Base-by-base conservation (phyloP, 768 basidiomycete species). In the Termitomyces sp. region DNA sequence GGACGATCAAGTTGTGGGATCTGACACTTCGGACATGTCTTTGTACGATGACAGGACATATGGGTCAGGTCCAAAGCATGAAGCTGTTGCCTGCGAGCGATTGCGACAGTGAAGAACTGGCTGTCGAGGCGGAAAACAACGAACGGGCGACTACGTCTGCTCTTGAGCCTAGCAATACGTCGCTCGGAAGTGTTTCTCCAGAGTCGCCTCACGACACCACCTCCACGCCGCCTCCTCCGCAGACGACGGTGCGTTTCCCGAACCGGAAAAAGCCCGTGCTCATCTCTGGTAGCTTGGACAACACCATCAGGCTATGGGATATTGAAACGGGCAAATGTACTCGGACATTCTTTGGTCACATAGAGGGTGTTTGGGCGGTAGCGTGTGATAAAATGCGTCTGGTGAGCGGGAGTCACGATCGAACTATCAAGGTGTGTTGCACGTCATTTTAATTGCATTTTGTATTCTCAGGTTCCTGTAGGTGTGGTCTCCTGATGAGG, bases 351-450 rank as follows among this genome's bases (percentile, higher is more conserved):
- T 99, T 99, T 69, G 97, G 95, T 1, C 95, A 98, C 70, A 94
- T 98, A 64, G 97, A 99, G 68, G 97, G 97, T 54, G 94, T 99
- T 18, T 99, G 97, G 97, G 87, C 86, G 3, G 90, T 98, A 31
- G 94, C 93, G 24, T 86, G 88, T 62, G 94, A 99, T 71, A 90
- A 93, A 67, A 78, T 98, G 65, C 79, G 96, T 53, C 76, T 99
- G 49, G 94, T 94, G 26, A 94, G 91, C 53, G 95, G 86, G 7
- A 95, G 93, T 66, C 96, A 98, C 68, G 94, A 97, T 72, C 83
- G 93, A 29, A 97, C 94, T n/a, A 90, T 97, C 77, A 97, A 97
- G 85, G 94, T 93, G 50, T 60, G 83, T 69, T 42, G 14, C 50
- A 12, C 18, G 13, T 18, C 13, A 6, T 48, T 48, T 39, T 1